Evolutionary conservation across 2,329 filamentous ascomycete genomes (phyloP), one percentile per base, ranked within the genome.

Genomic region (Dryadomyces quercivorus): DNA sequence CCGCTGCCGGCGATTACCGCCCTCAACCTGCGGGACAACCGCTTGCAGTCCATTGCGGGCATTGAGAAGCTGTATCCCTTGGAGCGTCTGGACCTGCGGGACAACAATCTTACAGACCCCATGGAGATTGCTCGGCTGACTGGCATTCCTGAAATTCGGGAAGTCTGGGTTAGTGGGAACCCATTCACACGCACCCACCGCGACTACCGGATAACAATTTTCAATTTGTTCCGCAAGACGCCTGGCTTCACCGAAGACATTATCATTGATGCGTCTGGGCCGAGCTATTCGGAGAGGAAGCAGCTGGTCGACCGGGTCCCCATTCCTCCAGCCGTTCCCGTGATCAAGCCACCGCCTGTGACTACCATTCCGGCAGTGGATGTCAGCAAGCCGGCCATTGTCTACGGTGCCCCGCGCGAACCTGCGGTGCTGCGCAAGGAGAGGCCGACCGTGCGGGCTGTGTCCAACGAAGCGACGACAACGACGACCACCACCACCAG

Each of bases 1-100:
- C 89, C 93, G 13, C 76, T 98, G 5, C 92, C 93, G 31, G 92
- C 93, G 20, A 95, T 98, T 59, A 94, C 88, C 1, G 91, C 91
- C 1, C 75, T 98, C 55, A 97, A 97, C 64, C 78, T 98, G 54
- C 84, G 92, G 55, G 88, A 82, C 51, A 98, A 98, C 67, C 83
- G 91, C 48, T 77, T 98, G 56, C 79, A 82, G 56, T 95, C 90
- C 2, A 79, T 98, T 56, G 89, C 89, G 34, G 93, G 93, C 2
- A 82, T 97, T 47, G 92, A 98, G 70, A 86, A 87, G 62, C 75
- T 97, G 10, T 84, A 87, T 55, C 93, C 92, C 0, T 70, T 98
- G 52, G 92, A 98, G 70, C 81, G 92, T 56, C 75, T 98, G 36
- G 92, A 98, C 67, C 73, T 98, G 34, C 80, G 93, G 60, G 93